These are phyloP conservation scores for Trametes polyzona DNA, from an alignment of 1,284 basidiomycete species.

Conservation along the genomic window DNA sequence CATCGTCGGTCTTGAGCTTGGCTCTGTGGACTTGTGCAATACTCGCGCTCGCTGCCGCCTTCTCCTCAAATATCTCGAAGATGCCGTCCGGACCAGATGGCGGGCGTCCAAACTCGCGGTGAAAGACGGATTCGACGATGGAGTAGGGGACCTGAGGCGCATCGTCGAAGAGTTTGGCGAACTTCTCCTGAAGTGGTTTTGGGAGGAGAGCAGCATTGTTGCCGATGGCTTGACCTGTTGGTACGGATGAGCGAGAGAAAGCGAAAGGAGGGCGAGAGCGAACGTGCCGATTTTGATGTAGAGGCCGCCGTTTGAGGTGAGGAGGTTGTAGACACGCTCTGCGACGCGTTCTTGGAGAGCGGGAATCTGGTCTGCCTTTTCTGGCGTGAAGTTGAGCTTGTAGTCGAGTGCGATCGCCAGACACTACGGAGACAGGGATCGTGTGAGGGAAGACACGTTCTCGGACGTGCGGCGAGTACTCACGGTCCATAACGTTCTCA, in stretches of 20 bases:
- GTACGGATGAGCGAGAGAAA: background rate
- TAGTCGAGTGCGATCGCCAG: conserved; percentile 74
- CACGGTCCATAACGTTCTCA: conserved; percentile 70
- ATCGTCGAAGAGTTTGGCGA: conserved; percentile 82
- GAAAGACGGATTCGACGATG: conserved; percentile 74
- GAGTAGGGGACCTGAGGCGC: conserved; percentile 82
- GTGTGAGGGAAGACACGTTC: background rate
- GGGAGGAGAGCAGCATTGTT: conserved; percentile 86
- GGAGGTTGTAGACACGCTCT: conserved; percentile 72
- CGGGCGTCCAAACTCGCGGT: conserved; percentile 68
- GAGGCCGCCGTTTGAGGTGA: conserved; percentile 81
- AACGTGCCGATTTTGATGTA: conserved; percentile 87
- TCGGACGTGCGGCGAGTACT: conserved; percentile 18
- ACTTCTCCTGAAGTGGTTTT: conserved; percentile 79
- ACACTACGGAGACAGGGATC: conserved; percentile 46
- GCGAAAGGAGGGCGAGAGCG: background rate
- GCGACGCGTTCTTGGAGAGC: conserved; percentile 83
- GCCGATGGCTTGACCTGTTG: conserved; percentile 72
- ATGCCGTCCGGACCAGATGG: conserved; percentile 70
- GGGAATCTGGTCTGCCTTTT: conserved; percentile 71
- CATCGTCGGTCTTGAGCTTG: conserved; percentile 54
- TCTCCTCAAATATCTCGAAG: conserved; percentile 77
- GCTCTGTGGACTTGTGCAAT: conserved; percentile 91
- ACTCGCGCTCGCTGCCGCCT: conserved; percentile 82
- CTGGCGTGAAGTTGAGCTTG: conserved; percentile 81